These are phyloP conservation scores for Penicillium hesseltinei DNA, from an alignment of 2,329 filamentous ascomycete species.

Conservation along the genomic window DNA sequence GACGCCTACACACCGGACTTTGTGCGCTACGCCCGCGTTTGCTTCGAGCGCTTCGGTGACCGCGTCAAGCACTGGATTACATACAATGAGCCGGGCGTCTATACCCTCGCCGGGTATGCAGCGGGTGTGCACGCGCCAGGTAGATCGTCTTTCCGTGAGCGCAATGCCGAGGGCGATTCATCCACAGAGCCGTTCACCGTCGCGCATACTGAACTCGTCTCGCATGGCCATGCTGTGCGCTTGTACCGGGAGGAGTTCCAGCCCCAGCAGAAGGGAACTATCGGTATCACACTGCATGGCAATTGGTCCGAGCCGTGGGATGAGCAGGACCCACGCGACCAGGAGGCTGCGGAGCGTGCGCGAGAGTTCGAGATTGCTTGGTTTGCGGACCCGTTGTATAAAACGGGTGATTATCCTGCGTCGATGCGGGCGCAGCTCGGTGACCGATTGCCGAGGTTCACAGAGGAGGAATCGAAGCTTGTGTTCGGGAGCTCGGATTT, in stretches of 20 bases:
- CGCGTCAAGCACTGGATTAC: conserved; percentile 82
- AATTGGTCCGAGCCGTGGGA: conserved; percentile 77
- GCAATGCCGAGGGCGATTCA: conserved; percentile 69
- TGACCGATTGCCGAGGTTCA: conserved; percentile 69
- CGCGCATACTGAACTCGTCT: conserved; percentile 72
- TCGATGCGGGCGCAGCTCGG: conserved; percentile 79
- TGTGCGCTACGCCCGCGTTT: conserved; percentile 70
- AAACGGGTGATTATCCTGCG: conserved; percentile 69
- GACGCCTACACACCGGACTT: conserved; percentile 74
- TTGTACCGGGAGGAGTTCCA: conserved; percentile 76
- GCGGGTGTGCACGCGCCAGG: conserved; percentile 74
- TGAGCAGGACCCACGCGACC: conserved; percentile 64
- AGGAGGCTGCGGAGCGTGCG: conserved; percentile 70
- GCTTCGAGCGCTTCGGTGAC: conserved; percentile 68
- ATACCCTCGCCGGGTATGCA: conserved; percentile 71
- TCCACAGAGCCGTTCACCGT: conserved; percentile 73
- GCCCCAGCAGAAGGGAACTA: conserved; percentile 64
- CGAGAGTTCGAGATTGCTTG: conserved; percentile 78
- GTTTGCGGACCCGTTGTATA: conserved; percentile 79
- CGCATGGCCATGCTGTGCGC: conserved; percentile 72
- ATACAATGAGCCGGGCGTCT: conserved; percentile 82
- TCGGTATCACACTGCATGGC: conserved; percentile 78
- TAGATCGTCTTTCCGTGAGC: conserved; percentile 67
- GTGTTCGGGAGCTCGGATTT: conserved; percentile 79
- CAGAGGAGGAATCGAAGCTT: conserved; percentile 64